Conservation (phyloP, 2,329 filamentous ascomycete genomes). For the Westerdykella aurantiaca region DNA sequence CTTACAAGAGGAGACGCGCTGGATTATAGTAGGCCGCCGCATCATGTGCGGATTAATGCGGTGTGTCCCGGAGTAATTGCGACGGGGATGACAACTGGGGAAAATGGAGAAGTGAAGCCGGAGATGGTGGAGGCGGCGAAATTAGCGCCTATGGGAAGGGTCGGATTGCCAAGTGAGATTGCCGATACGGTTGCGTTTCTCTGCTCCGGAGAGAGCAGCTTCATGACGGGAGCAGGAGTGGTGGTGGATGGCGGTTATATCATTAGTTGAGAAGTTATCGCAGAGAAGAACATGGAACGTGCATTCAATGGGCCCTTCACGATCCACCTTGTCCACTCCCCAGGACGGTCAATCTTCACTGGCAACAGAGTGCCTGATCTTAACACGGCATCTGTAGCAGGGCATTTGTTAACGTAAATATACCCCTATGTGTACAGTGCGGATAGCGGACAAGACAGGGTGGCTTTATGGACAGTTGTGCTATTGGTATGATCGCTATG, state of each 20-base stretch:
- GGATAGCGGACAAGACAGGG: too few species aligned
- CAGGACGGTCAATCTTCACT: too few species aligned
- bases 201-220: constrained; percentile 48
- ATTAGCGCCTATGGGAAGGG: constrained; percentile 42
- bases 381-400: too few species aligned
- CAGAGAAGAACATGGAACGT: too few species aligned
- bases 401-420: too few species aligned
- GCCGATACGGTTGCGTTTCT: constrained; percentile 48
- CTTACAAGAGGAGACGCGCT: constrained; percentile 51
- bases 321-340: too few species aligned
- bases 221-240: constrained; percentile 43
- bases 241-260: constrained; percentile 40
- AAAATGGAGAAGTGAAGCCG: constrained; percentile 16
- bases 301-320: too few species aligned
- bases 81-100: constrained; percentile 24
- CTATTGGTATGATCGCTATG: not conserved
- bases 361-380: too few species aligned
- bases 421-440: too few species aligned
- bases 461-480: too few species aligned
- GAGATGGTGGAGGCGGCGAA: constrained; percentile 30
- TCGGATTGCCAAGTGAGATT: constrained; percentile 47
- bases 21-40: constrained; percentile 42
- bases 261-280: too few species aligned
- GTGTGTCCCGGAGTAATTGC: constrained; percentile 48
- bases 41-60: constrained; percentile 50